A percentile compares a stretch with the other conserved stretches of the same genome.
Evolutionary conservation across 1,284 basidiomycete genomes (phyloP).

Genomic region (Bjerkandera adusta): DNA sequence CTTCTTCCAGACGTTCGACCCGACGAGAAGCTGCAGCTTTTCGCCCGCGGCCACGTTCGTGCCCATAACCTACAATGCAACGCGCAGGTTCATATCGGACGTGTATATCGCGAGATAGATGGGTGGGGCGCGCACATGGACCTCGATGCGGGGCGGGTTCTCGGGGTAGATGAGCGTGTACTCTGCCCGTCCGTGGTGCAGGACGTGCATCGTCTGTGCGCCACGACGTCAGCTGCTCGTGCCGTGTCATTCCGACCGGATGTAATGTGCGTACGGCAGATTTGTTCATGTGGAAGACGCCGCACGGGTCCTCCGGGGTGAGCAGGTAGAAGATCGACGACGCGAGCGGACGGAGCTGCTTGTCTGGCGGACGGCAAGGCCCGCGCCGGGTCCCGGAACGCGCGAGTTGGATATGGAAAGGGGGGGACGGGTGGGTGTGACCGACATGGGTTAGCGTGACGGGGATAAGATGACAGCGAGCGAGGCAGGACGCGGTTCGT

Average conservation of each 20-base stretch:
- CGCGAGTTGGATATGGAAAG: too few species aligned
- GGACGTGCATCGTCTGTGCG: constrained; percentile 46
- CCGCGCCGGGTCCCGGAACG: too few species aligned
- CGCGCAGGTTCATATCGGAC: not conserved
- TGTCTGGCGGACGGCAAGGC: constrained; percentile 19
- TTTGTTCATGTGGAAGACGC: constrained; percentile 47
- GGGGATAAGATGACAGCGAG: not conserved
- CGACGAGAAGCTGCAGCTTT: constrained; percentile 42
- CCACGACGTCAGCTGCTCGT: not conserved
- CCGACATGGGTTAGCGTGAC: not conserved
- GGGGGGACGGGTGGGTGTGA: not conserved
- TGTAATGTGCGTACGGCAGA: constrained; percentile 33
- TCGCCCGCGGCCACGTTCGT: constrained; percentile 38
- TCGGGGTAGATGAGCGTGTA: constrained; percentile 44
- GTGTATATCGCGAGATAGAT: not conserved
- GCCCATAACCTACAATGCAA: constrained; percentile 41
- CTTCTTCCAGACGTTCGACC: constrained; percentile 49
- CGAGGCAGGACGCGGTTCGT: not conserved
- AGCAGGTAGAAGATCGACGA: constrained; percentile 50
- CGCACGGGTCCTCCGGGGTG: constrained; percentile 35
- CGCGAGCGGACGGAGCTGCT: constrained; percentile 31
- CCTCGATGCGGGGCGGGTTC: constrained; percentile 36
- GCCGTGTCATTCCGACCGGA: not conserved
- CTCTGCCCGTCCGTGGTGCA: constrained; percentile 45
- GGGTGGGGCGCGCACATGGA: constrained; percentile 24